phyloP scores from a whole-genome alignment of 495 filamentous ascomycete genomes.

The Penicillium atrosanguineum region DNA sequence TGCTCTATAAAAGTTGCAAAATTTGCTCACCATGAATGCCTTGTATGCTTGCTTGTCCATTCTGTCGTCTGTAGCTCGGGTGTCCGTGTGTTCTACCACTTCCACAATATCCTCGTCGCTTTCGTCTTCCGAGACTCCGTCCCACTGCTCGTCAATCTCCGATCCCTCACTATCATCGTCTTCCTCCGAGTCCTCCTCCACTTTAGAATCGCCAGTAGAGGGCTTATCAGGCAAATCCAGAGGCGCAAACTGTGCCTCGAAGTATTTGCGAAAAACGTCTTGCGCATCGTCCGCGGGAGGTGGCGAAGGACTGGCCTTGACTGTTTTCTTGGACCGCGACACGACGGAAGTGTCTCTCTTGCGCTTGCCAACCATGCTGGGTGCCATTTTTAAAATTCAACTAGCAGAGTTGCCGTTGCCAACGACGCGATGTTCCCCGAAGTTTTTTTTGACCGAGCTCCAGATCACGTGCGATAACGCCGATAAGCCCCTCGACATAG shows the following conservation, averaged over 20 bases:
- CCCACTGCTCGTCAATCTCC: constrained; percentile 54
- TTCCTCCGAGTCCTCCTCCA: constrained; percentile 22
- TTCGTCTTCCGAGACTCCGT: constrained; percentile 56
- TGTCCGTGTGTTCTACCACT: constrained; percentile 63
- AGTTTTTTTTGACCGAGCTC: constrained; percentile 19
- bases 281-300: constrained; percentile 29
- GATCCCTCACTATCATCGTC: constrained; percentile 32
- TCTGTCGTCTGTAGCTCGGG: constrained; percentile 32
- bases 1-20: background rate
- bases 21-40: constrained; percentile 66
- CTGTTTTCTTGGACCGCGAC: constrained; percentile 23
- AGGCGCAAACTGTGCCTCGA: constrained; percentile 84
- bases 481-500: constrained; percentile 30
- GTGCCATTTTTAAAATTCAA: constrained; percentile 3
- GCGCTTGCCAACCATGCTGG: constrained; percentile 35
- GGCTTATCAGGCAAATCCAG: constrained; percentile 41
- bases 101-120: constrained; percentile 43
- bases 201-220: constrained; percentile 7
- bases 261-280: constrained; percentile 72
- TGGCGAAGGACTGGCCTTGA: constrained; percentile 14
- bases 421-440: constrained; percentile 6
- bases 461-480: constrained; percentile 47
- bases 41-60: constrained; percentile 67
- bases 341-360: constrained; percentile 38
- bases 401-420: background rate